Conservation (phyloP, 352 stramenopile species). For the Pelagophyceae sp. region DNA sequence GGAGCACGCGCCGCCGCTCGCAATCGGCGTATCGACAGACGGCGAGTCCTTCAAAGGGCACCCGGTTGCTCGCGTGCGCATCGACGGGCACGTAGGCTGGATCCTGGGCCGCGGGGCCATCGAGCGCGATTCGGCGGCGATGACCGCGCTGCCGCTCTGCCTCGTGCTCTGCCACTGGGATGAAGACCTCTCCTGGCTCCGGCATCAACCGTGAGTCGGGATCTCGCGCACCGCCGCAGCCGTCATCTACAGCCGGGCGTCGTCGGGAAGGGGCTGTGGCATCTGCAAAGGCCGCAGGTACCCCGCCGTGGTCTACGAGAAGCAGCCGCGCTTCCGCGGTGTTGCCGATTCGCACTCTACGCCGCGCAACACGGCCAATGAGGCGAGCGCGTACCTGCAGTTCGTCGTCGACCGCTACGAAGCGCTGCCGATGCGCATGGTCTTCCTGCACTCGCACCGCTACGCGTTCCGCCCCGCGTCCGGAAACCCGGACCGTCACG, state of each 20-base stretch:
- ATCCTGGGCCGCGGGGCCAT: background rate
- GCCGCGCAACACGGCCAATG: conserved; percentile 26
- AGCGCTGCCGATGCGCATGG: conserved; percentile 1
- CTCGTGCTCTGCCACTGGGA: conserved; percentile 22
- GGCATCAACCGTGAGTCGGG: conserved; percentile 12
- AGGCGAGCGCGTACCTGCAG: conserved; percentile 25
- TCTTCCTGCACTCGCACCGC: conserved; percentile 27
- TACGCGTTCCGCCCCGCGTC: no score
- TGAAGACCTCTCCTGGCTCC: conserved; percentile 24
- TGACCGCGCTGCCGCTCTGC: background rate
- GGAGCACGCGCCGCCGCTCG: background rate
- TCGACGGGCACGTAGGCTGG: background rate
- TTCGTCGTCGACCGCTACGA: conserved; percentile 32
- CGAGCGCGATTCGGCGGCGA: background rate
- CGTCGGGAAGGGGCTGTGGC: no score
- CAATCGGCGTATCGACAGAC: background rate
- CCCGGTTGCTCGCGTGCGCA: background rate
- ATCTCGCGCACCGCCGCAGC: no score
- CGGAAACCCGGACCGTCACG: no score
- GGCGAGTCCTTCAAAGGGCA: background rate
- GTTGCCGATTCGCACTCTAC: conserved; percentile 13
- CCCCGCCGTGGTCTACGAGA: conserved; percentile 26
- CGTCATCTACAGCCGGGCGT: no score
- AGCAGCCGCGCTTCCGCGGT: background rate
- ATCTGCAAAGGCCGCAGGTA: no score